phyloP scores from a whole-genome alignment of 1,284 basidiomycete genomes.

The Gomphus bonarii region DNA sequence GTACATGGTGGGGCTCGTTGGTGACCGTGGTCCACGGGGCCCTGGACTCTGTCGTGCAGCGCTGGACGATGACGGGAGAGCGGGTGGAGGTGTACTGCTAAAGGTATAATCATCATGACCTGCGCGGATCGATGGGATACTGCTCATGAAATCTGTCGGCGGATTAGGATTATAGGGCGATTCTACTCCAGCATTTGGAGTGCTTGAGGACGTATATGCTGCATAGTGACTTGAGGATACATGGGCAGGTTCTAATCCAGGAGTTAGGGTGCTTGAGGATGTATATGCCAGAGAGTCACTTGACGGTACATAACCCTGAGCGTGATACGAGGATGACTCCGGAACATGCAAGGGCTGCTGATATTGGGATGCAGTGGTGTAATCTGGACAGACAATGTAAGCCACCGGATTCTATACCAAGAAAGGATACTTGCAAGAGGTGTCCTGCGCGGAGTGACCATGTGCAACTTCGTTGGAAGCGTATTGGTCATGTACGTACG shows the following conservation, averaged over 20 bases:
- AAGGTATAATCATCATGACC: slow-evolving; percentile 9
- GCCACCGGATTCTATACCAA: not conserved
- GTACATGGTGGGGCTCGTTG: not conserved
- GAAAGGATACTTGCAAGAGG: not conserved
- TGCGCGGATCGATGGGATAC: not conserved
- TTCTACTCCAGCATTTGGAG: not conserved
- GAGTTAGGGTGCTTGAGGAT: no score
- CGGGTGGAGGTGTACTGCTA: not conserved
- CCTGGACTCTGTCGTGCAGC: not conserved
- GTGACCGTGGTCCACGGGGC: not conserved
- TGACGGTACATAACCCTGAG: not conserved
- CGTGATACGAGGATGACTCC: not conserved
- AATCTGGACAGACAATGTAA: not conserved
- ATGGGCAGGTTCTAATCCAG: not conserved
- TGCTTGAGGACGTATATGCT: not conserved
- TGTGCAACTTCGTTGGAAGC: not conserved
- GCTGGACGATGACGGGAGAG: not conserved
- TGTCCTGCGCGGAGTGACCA: not conserved
- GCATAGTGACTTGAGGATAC: not conserved
- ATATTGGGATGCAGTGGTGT: slow-evolving; percentile 1
- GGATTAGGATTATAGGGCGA: not conserved
- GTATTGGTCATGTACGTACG: slow-evolving; percentile 4
- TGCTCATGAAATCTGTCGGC: not conserved
- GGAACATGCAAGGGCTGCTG: not conserved
- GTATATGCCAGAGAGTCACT: no score